Evolutionary conservation across 73 alveolate species (phyloP).

Genomic region (Diophrys sp.): DNA sequence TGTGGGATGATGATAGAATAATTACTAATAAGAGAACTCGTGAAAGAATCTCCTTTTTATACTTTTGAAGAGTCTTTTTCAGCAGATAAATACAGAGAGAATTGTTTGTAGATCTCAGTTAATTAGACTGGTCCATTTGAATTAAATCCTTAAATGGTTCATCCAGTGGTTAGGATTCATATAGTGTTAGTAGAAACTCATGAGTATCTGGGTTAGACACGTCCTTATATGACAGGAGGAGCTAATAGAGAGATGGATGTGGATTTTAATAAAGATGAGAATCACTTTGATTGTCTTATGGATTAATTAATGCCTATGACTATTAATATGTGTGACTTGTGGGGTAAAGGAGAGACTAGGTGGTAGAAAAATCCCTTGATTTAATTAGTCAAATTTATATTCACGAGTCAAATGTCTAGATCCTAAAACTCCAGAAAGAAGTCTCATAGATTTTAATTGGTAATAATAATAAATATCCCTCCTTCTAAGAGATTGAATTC

Average conservation of each 20-base stretch:
- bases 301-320: constrained; percentile 76
- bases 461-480: no score
- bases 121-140: constrained; percentile 83
- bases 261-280: constrained; percentile 13
- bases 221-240: constrained; percentile 21
- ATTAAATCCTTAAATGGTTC: constrained; percentile 85
- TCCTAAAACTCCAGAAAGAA: no score
- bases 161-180: constrained; percentile 95
- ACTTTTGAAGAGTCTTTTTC: constrained; percentile 26
- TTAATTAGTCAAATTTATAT: no score
- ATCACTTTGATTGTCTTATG: constrained; percentile 11
- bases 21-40: neutral
- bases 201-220: constrained; percentile 72
- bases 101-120: constrained; percentile 28
- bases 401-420: no score
- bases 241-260: constrained; percentile 37
- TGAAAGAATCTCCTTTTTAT: constrained; percentile 9
- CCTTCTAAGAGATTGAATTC: no score
- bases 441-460: no score
- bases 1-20: constrained; percentile 7
- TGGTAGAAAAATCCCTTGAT: no score
- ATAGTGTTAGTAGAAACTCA: constrained; percentile 82
- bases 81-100: constrained; percentile 4
- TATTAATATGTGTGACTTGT: constrained; percentile 88
- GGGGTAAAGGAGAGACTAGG: constrained; percentile 89